phyloP scores from a whole-genome alignment of 192 early-diverging fungal genomes.

The Rhizophlyctis rosea region DNA sequence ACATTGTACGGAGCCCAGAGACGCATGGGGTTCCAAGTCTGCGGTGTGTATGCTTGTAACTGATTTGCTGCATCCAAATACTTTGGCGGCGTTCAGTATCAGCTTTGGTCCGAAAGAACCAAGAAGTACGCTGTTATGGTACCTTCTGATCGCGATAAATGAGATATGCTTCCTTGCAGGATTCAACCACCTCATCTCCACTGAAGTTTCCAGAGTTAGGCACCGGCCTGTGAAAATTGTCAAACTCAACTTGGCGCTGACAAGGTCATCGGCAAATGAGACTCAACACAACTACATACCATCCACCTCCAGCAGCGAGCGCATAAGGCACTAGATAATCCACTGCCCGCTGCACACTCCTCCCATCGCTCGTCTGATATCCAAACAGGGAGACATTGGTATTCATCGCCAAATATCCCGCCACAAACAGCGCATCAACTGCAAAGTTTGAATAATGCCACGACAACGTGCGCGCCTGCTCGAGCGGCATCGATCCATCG shows the following conservation, averaged over 20 bases:
- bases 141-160: slow-evolving; percentile 35
- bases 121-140: too few relatives aligned
- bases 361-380: slow-evolving; percentile 40
- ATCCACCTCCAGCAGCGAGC: slow-evolving; percentile 38
- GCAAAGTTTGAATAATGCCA: slow-evolving; percentile 56
- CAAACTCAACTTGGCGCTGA: too few relatives aligned
- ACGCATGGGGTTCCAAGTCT: slow-evolving; percentile 9
- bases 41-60: not conserved
- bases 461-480: slow-evolving; percentile 40
- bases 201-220: slow-evolving; percentile 44
- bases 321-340: slow-evolving; percentile 53
- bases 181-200: slow-evolving; percentile 37
- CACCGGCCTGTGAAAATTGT: too few relatives aligned
- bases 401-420: not conserved
- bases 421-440: slow-evolving; percentile 42
- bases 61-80: not conserved
- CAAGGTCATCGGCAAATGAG: too few relatives aligned
- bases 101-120: too few relatives aligned
- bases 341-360: slow-evolving; percentile 44
- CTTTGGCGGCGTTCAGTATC: too few relatives aligned
- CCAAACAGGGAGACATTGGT: slow-evolving; percentile 36
- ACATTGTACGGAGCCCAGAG: slow-evolving; percentile 13
- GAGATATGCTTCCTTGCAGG: slow-evolving; percentile 47
- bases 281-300: too few relatives aligned
- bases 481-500: slow-evolving; percentile 39